Conservation (phyloP, 108 stramenopile species). For the Fistulifera pelliculosa region DNA sequence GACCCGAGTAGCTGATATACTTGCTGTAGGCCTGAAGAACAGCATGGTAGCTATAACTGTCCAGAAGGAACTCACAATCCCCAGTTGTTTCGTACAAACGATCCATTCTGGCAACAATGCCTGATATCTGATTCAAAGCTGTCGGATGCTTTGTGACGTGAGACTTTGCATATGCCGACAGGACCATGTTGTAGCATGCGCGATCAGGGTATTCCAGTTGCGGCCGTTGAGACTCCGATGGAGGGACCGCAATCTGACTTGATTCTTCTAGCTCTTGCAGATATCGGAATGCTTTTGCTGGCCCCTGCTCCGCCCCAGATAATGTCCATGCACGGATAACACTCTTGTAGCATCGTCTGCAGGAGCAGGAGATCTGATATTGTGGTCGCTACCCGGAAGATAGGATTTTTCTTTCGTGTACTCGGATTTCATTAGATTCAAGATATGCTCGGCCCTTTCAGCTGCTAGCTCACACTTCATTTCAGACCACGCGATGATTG, state of each 20-base stretch:
- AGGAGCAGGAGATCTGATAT: background rate
- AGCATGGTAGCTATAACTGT: slow-evolving; percentile 3
- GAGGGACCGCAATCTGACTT: background rate
- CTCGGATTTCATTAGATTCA: background rate
- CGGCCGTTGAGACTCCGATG: background rate
- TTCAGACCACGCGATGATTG: slow-evolving; percentile 1
- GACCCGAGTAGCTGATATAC: background rate
- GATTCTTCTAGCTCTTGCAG: background rate
- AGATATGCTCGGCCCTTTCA: slow-evolving; percentile 2
- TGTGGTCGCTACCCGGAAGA: background rate
- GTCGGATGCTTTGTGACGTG: background rate
- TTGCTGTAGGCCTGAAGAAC: slow-evolving; percentile 3
- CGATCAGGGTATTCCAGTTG: slow-evolving; percentile 5
- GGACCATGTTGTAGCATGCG: background rate
- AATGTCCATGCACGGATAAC: slow-evolving; percentile 4
- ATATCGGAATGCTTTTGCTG: background rate
- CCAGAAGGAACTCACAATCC: background rate
- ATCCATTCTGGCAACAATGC: slow-evolving; percentile 6
- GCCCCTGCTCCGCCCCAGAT: background rate
- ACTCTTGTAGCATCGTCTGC: background rate
- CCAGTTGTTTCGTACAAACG: background rate
- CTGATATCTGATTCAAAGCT: slow-evolving; percentile 3
- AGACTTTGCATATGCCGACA: slow-evolving; percentile 4
- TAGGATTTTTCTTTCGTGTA: slow-evolving; percentile 2
- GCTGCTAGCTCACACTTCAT: background rate